Base-by-base conservation (phyloP, 176 grass and related monocot genomes). In the Phyllostachys edulis region DNA sequence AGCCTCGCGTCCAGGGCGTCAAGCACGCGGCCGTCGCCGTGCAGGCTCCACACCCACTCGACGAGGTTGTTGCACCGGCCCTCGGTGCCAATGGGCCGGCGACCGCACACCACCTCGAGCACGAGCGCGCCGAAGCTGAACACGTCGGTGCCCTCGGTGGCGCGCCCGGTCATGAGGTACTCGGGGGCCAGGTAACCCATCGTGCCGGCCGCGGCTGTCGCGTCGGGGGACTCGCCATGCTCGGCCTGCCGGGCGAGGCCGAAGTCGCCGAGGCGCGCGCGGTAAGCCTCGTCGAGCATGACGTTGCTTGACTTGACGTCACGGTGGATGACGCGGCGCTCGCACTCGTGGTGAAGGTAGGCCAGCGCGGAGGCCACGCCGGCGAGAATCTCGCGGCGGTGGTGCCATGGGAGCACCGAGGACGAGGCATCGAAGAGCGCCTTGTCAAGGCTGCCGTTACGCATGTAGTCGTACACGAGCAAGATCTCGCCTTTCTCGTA, bases 281-380 rank as follows among this genome's bases (percentile, higher is more conserved):
- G 89, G 90, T 84, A 94, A 1, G 73, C 84, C 75, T 99, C 93
- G 80, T 96, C 96, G 15, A 99, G 91, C 96, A 99, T 99, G 8
- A 99, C 89, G 69, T 99, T 96, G 88, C 96, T 99, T 14, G 96
- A 99, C 81, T 99, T 99, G 84, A 99, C 93, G 87, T 99, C 96
- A 23, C 96, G 91, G 90, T 99, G 96, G 80, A 99, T 96, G 47
- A 99, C 96, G 80, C 90, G 96, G 1, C 88, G 85, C 39, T 99
- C 96, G 78, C 93, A 99, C 64, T 99, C 96, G 40, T 92, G 85
- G 75, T 99, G 96, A 67, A 99, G 96, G 81, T 99, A 96, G 17
- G 96, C 91, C 46, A 96, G 89, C 54, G 93, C 91, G 1, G 96
- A 99, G 1, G 96, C 96, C 9, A 99, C 91, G 40, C 96, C 96